phyloP scores from a whole-genome alignment of 2,329 filamentous ascomycete species.

The Fusarium sp. region DNA sequence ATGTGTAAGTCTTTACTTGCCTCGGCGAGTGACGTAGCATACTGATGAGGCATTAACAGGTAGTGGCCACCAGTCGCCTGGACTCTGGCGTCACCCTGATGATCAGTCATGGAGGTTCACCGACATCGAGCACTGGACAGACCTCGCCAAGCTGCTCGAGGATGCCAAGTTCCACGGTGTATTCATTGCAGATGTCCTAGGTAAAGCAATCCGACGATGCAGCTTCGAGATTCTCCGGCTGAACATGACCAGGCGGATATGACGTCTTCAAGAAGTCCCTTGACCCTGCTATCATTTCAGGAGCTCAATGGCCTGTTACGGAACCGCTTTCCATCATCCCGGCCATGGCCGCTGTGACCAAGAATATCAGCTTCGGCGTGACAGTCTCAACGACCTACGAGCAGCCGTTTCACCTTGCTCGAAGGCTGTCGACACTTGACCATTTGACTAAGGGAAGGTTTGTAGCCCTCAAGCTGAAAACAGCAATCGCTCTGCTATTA shows the following conservation, averaged over 20 bases:
- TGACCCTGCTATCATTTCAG: conserved; percentile 69
- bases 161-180: conserved; percentile 73
- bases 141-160: conserved; percentile 70
- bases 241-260: conserved; percentile 54
- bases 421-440: conserved; percentile 74
- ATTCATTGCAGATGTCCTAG: conserved; percentile 75
- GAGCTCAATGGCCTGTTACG: conserved; percentile 77
- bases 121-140: conserved; percentile 69
- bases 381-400: conserved; percentile 79
- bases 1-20: background rate
- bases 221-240: conserved; percentile 56
- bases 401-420: conserved; percentile 75
- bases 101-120: conserved; percentile 74
- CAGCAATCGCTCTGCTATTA: background rate
- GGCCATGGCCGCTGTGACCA: conserved; percentile 77
- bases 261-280: conserved; percentile 73
- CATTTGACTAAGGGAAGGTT: conserved; percentile 70
- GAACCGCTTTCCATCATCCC: conserved; percentile 73
- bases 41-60: conserved; percentile 44
- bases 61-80: conserved; percentile 61
- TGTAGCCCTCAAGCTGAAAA: background rate
- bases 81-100: conserved; percentile 70
- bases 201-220: background rate
- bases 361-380: conserved; percentile 76
- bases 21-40: background rate